Conservation (phyloP, 1,284 basidiomycete genomes). For the Boletellus sp. region DNA sequence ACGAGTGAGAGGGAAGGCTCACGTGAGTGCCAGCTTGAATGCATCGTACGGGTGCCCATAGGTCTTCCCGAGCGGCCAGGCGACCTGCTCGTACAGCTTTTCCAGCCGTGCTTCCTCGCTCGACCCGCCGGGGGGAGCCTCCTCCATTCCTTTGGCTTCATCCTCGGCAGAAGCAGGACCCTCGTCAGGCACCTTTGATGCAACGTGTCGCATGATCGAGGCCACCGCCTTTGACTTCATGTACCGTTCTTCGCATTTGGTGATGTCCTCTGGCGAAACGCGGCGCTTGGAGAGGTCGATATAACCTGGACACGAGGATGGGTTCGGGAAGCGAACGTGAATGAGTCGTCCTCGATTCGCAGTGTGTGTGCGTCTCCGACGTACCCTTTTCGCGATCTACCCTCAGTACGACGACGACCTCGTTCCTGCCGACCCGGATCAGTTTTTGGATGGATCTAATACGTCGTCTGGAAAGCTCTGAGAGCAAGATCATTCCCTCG, state of each 20-base stretch:
- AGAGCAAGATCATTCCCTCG: slow-evolving; percentile 98
- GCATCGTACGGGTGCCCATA: slow-evolving; percentile 98
- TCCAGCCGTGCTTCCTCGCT: slow-evolving; percentile 78
- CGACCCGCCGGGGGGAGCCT: slow-evolving; percentile 37
- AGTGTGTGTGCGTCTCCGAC: not conserved
- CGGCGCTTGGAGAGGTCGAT: slow-evolving; percentile 99
- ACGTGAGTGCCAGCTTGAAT: slow-evolving; percentile 95
- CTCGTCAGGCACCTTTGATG: slow-evolving; percentile 71
- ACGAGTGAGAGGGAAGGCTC: slow-evolving; percentile 32
- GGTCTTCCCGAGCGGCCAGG: slow-evolving; percentile 90
- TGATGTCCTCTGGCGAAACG: slow-evolving; percentile 98
- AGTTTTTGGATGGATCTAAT: slow-evolving; percentile 98
- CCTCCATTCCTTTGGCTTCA: slow-evolving; percentile 26
- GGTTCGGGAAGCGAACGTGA: not conserved
- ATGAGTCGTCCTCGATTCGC: not conserved
- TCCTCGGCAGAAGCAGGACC: slow-evolving; percentile 19
- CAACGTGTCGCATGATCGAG: slow-evolving; percentile 92
- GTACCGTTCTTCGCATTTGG: slow-evolving; percentile 97
- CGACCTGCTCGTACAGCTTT: slow-evolving; percentile 85
- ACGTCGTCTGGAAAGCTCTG: slow-evolving; percentile 93
- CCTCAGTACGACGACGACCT: slow-evolving; percentile 96
- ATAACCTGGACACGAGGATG: slow-evolving; percentile 63
- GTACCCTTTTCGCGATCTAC: slow-evolving; percentile 99
- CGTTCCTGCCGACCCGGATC: slow-evolving; percentile 96
- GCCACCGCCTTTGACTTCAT: slow-evolving; percentile 97